These are phyloP conservation scores for Roridomyces roridus DNA, from an alignment of 768 basidiomycete species.

Conservation along the genomic window DNA sequence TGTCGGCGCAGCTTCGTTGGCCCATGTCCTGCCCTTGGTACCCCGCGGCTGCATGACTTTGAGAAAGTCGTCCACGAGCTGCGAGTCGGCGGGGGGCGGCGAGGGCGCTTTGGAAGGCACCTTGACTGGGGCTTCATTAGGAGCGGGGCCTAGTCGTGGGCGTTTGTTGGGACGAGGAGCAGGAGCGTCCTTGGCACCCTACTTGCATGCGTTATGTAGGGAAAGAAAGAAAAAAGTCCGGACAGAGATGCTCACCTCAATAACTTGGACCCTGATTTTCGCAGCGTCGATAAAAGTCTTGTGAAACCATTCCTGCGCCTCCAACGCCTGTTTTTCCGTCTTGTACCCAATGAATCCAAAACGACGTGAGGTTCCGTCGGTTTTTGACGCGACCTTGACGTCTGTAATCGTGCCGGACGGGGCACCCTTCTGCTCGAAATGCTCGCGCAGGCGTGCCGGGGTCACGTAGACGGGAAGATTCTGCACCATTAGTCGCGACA, in stretches of 20 bases:
- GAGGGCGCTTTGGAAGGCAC: constrained; percentile 17
- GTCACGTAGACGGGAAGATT: constrained; percentile 78
- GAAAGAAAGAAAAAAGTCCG: constrained; percentile 1
- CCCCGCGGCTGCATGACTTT: constrained; percentile 72
- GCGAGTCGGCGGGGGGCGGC: constrained; percentile 36
- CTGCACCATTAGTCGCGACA: constrained; percentile 88
- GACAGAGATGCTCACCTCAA: constrained; percentile 64
- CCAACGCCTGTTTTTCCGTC: constrained; percentile 72
- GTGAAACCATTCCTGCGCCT: constrained; percentile 85
- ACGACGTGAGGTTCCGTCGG: constrained; percentile 79
- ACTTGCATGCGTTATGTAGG: constrained; percentile 16
- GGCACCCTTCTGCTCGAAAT: constrained; percentile 67
- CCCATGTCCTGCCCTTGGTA: constrained; percentile 69
- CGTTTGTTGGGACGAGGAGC: constrained; percentile 74
- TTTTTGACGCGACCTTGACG: constrained; percentile 77
- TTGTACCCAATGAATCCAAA: constrained; percentile 96
- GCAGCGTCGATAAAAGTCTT: constrained; percentile 83
- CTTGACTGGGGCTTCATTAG: constrained; percentile 25
- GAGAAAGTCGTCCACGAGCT: constrained; percentile 73
- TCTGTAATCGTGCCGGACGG: constrained; percentile 84
- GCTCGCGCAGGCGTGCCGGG: constrained; percentile 64
- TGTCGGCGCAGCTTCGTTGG: constrained; percentile 47
- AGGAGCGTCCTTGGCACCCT: constrained; percentile 77
- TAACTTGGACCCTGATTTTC: constrained; percentile 73
- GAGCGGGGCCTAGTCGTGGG: constrained; percentile 50